Evolutionary conservation across 306 rosid species (phyloP).

Genomic region (Cucurbita maxima): DNA sequence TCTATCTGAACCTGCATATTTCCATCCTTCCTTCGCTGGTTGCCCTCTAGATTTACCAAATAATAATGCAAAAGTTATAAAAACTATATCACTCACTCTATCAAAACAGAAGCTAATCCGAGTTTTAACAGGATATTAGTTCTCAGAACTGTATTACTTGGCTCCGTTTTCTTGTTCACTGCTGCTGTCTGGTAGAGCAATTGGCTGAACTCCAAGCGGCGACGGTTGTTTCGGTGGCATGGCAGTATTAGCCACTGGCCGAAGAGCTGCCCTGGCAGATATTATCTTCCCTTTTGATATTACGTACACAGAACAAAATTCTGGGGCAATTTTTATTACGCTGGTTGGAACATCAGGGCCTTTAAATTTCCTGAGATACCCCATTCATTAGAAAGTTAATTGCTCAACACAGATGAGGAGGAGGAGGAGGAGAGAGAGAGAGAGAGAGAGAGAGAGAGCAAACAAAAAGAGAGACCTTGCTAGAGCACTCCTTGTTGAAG

Average conservation of each 20-base stretch:
- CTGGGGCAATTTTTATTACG: constrained; percentile 54
- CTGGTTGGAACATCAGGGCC: constrained; percentile 37
- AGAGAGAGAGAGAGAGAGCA: neutral
- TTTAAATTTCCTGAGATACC: constrained; percentile 43
- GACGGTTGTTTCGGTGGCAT: constrained; percentile 28
- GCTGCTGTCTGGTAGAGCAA: constrained; percentile 11
- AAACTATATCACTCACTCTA: neutral
- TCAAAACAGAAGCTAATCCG: neutral
- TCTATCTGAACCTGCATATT: constrained; percentile 24
- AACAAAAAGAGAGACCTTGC: constrained; percentile 33
- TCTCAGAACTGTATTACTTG: constrained; percentile 20
- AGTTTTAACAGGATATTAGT: neutral
- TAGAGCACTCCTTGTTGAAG: constrained; percentile 44
- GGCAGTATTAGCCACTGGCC: constrained; percentile 30
- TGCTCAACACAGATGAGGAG: neutral
- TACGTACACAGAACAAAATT: constrained; percentile 57
- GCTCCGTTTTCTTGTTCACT: constrained; percentile 26
- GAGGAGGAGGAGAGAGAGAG: neutral
- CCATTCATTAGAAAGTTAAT: neutral
- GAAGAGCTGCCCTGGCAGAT: constrained; percentile 43
- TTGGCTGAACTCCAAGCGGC: constrained; percentile 12
- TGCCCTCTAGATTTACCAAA: constrained; percentile 20
- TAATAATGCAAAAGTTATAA: neutral
- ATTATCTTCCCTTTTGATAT: constrained; percentile 73
- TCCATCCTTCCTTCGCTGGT: constrained; percentile 15